Evolutionary conservation across 2,329 filamentous ascomycete species (phyloP).

Genomic region (Alternaria angustiovoidea): DNA sequence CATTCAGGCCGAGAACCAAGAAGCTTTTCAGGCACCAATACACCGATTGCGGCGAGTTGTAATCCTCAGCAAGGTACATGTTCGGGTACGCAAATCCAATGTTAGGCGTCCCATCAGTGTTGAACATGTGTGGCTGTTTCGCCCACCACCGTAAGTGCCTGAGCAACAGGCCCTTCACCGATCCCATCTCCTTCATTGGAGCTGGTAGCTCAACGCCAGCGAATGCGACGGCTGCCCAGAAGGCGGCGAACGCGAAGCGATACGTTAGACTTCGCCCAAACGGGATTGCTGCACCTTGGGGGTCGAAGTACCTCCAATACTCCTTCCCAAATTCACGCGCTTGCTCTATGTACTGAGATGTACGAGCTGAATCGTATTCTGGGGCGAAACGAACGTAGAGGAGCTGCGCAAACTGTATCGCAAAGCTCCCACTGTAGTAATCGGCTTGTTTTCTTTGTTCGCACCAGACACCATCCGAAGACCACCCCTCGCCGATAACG

Average conservation of each 20-base stretch:
- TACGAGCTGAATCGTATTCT: constrained; percentile 53
- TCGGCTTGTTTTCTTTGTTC: constrained; percentile 55
- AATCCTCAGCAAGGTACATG: constrained; percentile 65
- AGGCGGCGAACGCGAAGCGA: constrained; percentile 60
- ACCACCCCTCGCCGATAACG: constrained; percentile 58
- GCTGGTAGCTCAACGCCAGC: constrained; percentile 52
- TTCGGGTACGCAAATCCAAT: constrained; percentile 59
- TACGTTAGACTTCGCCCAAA: constrained; percentile 63
- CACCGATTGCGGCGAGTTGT: constrained; percentile 64
- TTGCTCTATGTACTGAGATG: constrained; percentile 48
- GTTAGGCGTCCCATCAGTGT: constrained; percentile 59
- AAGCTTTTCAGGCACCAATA: constrained; percentile 65
- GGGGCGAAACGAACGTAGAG: constrained; percentile 56
- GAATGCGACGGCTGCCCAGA: constrained; percentile 58
- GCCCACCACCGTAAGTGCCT: constrained; percentile 62
- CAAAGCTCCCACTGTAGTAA: constrained; percentile 64
- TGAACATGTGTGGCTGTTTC: constrained; percentile 55
- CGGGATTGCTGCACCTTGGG: constrained; percentile 59
- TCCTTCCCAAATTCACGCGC: constrained; percentile 54
- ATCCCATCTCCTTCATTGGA: constrained; percentile 51
- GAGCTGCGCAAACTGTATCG: constrained; percentile 61
- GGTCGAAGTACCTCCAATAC: constrained; percentile 61
- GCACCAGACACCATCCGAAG: constrained; percentile 57
- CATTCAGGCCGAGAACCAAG: constrained; percentile 51
- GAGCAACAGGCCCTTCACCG: constrained; percentile 59